These are phyloP conservation scores for Gossypium gossypioides DNA, from an alignment of 441 rosid genomes.

Conservation along the genomic window DNA sequence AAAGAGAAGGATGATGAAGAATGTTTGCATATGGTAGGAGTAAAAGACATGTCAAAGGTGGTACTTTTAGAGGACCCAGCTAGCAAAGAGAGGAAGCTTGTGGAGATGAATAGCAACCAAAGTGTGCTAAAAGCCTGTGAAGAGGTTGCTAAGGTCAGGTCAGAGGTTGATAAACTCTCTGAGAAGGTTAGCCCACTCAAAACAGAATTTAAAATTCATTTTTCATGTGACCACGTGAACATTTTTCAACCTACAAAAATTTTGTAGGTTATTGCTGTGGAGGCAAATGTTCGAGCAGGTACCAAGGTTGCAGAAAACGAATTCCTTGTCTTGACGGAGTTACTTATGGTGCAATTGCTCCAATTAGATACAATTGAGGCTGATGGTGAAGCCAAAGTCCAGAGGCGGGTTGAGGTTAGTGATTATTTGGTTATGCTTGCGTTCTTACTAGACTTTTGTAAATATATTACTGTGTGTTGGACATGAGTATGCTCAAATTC, in stretches of 20 bases:
- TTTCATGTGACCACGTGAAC: slow-evolving; percentile 4
- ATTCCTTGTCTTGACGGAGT: slow-evolving; percentile 32
- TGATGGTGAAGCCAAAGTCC: slow-evolving; percentile 46
- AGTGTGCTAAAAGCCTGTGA: slow-evolving; percentile 27
- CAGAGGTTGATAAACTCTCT: slow-evolving; percentile 41
- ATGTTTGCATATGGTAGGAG: slow-evolving; percentile 40
- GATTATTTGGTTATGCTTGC: not conserved
- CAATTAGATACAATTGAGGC: slow-evolving; percentile 48
- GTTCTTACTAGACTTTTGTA: not conserved
- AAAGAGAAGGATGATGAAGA: slow-evolving; percentile 45
- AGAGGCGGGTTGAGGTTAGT: slow-evolving; percentile 45
- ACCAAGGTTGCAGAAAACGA: slow-evolving; percentile 37
- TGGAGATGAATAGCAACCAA: slow-evolving; percentile 30
- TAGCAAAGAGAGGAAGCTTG: slow-evolving; percentile 43
- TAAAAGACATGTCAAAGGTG: slow-evolving; percentile 44
- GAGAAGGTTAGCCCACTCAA: slow-evolving; percentile 30
- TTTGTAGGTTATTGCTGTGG: slow-evolving; percentile 36
- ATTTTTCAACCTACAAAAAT: not conserved
- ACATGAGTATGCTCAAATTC: too few relatives aligned
- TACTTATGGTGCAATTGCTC: slow-evolving; percentile 46
- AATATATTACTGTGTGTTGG: not conserved
- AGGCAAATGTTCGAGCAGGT: slow-evolving; percentile 30
- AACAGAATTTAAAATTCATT: not conserved
- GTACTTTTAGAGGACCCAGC: slow-evolving; percentile 46
- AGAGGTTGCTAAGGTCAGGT: slow-evolving; percentile 34